phyloP scores from a whole-genome alignment of 768 basidiomycete genomes.

The Pisolithus marmoratus region DNA sequence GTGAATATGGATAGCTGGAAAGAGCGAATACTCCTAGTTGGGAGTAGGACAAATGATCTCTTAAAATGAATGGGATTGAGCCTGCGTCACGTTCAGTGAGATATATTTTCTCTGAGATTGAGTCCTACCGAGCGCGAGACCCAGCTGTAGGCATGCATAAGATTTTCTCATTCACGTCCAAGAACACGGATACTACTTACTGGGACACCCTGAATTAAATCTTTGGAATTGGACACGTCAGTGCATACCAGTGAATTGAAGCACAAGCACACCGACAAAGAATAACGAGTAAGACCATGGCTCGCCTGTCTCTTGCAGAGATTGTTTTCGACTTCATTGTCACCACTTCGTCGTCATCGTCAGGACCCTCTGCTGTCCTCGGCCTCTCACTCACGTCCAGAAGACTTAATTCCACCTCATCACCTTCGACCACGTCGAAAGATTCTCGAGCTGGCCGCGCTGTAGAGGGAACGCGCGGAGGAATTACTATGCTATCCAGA shows the following conservation, averaged over 20 bases:
- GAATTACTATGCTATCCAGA: constrained; percentile 52
- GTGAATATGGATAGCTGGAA: constrained; percentile 90
- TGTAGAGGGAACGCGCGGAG: constrained; percentile 43
- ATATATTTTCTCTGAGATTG: neutral
- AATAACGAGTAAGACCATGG: constrained; percentile 78
- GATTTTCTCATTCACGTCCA: neutral
- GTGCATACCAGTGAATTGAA: constrained; percentile 7
- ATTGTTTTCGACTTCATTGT: constrained; percentile 43
- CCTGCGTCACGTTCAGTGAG: constrained; percentile 40
- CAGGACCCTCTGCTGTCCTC: constrained; percentile 39
- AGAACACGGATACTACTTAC: constrained; percentile 41
- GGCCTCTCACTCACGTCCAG: constrained; percentile 52
- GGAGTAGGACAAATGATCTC: constrained; percentile 93
- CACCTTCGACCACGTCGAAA: constrained; percentile 30
- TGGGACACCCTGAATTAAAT: constrained; percentile 85
- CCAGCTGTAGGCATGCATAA: constrained; percentile 43
- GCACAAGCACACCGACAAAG: constrained; percentile 59
- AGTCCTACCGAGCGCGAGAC: constrained; percentile 75
- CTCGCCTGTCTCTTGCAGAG: constrained; percentile 72
- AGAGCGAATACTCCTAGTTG: constrained; percentile 93
- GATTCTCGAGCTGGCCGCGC: constrained; percentile 30
- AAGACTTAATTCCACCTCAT: constrained; percentile 58
- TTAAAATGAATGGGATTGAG: constrained; percentile 93
- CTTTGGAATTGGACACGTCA: constrained; percentile 30
- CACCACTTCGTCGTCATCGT: constrained; percentile 30